Evolutionary conservation across 192 early-diverging fungal species (phyloP), one percentile per base, ranked within the genome.

Genomic region (Backusella macrospora): DNA sequence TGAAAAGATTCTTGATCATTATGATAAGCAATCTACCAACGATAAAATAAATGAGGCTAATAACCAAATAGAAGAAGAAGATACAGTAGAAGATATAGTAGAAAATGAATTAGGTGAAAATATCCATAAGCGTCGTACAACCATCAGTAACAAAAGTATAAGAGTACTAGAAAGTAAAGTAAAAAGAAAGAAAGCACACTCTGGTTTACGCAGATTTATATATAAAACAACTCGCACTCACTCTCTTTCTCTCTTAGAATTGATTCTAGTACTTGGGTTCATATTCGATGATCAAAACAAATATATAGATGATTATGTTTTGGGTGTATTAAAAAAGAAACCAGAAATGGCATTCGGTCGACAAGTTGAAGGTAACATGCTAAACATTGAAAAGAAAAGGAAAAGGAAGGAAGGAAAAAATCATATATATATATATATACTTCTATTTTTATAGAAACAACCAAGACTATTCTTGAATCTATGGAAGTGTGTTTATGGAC

Each of bases 231-330:
- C 29, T 34, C 29, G 2, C 29, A 34, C 29, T 1, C 29, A 1
- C 21, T 49, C 5, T 18, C 9, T 12, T 55, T 52, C 13, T 6
- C 23, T 6, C 2, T 23, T 12, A 59, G 52, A 26, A 26, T 59
- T 82, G 5, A 65, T 82, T 62, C 64, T 78, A 42, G 68, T 82
- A 23, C 59, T 82, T 7, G 48, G 62, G 4, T 78, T 73, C 43
- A 21, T 82, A 12, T 78, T 78, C 42, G 34, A 71, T 6, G 47
- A 39, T 40, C 42, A 12, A 0, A 37, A 37, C 0, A 65, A 68
- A 34, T 62, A 70, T 65, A 44, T 45, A 6, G 68, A 72, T 8
- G 77, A 78, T 55, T 82, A 82, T 46, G 52, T 59, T 2, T 23
- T 59, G 52, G 52, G 52, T 59, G 52, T 59, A 59, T 59, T 59